These are phyloP conservation scores for Xylaria acuta DNA, from an alignment of 495 filamentous ascomycete genomes.

Conservation along the genomic window DNA sequence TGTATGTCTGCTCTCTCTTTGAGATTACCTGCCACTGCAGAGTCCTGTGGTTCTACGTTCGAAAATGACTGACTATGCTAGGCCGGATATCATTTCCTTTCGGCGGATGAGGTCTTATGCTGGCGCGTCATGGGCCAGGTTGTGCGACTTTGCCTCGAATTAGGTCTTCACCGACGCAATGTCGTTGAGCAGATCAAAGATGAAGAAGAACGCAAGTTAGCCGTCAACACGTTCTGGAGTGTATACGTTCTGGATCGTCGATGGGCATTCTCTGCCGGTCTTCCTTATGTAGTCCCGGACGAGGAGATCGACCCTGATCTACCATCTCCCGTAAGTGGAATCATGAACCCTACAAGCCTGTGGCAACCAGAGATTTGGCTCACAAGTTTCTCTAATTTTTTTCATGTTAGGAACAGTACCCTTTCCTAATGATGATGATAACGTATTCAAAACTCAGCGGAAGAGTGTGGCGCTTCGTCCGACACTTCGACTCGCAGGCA, in stretches of 20 bases:
- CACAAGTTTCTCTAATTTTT: constrained; percentile 28
- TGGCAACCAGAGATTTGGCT: neutral
- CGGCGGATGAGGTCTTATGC: constrained; percentile 78
- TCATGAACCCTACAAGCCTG: neutral
- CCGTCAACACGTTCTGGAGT: constrained; percentile 77
- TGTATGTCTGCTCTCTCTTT: constrained; percentile 28
- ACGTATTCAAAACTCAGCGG: constrained; percentile 76
- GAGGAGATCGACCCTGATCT: constrained; percentile 81
- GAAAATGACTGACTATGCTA: constrained; percentile 34
- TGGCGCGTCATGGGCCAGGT: constrained; percentile 82
- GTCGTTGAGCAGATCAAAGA: constrained; percentile 70
- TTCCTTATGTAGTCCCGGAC: constrained; percentile 83
- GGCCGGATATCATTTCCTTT: constrained; percentile 84
- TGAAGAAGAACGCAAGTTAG: constrained; percentile 66
- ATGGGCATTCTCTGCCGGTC: constrained; percentile 81
- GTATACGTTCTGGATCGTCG: constrained; percentile 79
- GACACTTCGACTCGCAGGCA: constrained; percentile 58
- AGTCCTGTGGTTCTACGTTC: neutral
- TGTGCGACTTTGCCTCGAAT: constrained; percentile 76
- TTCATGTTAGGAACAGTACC: constrained; percentile 63
- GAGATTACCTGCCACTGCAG: neutral
- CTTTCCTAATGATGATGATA: constrained; percentile 80
- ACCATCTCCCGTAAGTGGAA: constrained; percentile 71
- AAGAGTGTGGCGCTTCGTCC: constrained; percentile 78
- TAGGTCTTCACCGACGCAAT: constrained; percentile 79